Percentiles rank a stretch among this genome's conserved stretches.
These are phyloP conservation scores for Synchytrium microbalum DNA, from an alignment of 371 early-diverging fungal species.

Conservation along the genomic window DNA sequence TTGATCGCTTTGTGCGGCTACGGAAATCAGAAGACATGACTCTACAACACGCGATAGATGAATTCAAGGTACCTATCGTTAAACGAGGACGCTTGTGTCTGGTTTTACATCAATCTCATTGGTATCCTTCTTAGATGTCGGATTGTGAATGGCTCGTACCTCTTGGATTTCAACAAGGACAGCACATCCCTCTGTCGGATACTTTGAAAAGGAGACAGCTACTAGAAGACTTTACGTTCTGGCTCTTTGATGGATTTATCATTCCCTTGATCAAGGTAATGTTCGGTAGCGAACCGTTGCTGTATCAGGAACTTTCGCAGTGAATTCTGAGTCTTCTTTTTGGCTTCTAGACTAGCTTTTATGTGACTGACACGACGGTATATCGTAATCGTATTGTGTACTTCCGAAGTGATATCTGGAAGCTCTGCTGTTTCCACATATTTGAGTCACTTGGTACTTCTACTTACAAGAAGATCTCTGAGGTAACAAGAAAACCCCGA, in stretches of 20 bases:
- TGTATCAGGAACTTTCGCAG: constrained; percentile 6
- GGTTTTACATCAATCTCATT: constrained; percentile 8
- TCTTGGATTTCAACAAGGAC: constrained; percentile 5
- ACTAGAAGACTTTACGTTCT: constrained; percentile 48
- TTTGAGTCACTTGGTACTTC: constrained; percentile 1
- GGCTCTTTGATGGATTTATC: constrained; percentile 56
- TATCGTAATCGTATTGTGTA: constrained; percentile 53
- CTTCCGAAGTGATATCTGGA: constrained; percentile 75
- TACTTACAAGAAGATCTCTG: background rate
- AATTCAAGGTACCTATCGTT: constrained; percentile 58
- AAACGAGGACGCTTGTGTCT: too few relatives aligned
- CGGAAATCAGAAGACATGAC: constrained; percentile 53
- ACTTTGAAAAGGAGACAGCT: constrained; percentile 42
- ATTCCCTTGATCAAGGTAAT: constrained; percentile 48
- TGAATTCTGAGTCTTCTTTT: background rate
- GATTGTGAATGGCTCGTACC: constrained; percentile 36
- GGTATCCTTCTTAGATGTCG: constrained; percentile 15
- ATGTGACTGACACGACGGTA: constrained; percentile 59
- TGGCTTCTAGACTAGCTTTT: constrained; percentile 49
- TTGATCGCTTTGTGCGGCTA: constrained; percentile 40
- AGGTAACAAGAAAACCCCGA: background rate
- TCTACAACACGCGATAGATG: constrained; percentile 46
- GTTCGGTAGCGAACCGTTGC: background rate
- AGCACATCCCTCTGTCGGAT: constrained; percentile 33
- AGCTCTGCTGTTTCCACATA: constrained; percentile 36